phyloP scores from a whole-genome alignment of 768 basidiomycete genomes.

The Rhizopogon vesiculosus region DNA sequence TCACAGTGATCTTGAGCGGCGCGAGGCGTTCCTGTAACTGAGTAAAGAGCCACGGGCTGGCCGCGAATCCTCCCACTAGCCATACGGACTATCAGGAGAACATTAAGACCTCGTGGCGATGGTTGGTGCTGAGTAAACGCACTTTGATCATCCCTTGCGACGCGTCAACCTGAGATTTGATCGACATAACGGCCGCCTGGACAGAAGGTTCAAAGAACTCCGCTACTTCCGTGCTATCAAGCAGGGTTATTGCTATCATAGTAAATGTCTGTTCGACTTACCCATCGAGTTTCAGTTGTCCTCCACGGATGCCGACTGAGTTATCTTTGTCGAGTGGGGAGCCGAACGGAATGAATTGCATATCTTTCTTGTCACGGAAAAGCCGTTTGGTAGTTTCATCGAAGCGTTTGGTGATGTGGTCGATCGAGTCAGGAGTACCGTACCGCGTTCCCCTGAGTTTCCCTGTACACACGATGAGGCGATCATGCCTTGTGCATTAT shows the following conservation, averaged over 20 bases:
- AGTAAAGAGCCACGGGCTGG: constrained; percentile 74
- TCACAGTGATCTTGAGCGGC: constrained; percentile 54
- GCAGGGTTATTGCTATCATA: constrained; percentile 6
- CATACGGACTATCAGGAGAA: constrained; percentile 58
- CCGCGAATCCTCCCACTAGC: constrained; percentile 80
- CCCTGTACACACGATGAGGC: constrained; percentile 34
- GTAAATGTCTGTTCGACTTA: constrained; percentile 28
- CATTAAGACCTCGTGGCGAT: background rate
- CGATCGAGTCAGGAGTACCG: constrained; percentile 63
- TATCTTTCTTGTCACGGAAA: constrained; percentile 62
- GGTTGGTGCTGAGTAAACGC: background rate
- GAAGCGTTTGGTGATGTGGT: constrained; percentile 76
- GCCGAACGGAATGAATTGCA: constrained; percentile 73
- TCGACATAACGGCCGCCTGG: constrained; percentile 64
- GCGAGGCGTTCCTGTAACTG: constrained; percentile 69
- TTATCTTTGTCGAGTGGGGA: constrained; percentile 74
- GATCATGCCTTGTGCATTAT: background rate
- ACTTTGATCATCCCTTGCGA: constrained; percentile 67
- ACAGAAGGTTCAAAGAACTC: constrained; percentile 78
- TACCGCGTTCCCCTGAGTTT: constrained; percentile 74
- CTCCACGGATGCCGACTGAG: constrained; percentile 64
- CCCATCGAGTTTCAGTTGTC: constrained; percentile 71
- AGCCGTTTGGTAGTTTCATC: constrained; percentile 81
- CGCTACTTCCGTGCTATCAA: constrained; percentile 45
- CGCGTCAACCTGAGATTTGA: constrained; percentile 65